Conservation (phyloP, 148 eudicot genomes). For the Spergularia bocconei region DNA sequence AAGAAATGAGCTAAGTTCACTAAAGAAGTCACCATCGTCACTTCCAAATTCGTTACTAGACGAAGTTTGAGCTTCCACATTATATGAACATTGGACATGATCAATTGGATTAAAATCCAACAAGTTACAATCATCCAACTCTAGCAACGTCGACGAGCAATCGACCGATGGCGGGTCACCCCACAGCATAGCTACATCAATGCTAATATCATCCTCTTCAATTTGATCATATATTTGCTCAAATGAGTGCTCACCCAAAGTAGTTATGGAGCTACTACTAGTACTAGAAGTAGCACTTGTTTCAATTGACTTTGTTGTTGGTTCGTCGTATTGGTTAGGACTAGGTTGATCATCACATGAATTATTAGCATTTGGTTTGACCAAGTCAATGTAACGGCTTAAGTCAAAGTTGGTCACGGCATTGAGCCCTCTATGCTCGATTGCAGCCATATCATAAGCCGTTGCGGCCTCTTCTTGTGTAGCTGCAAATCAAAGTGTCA, state of each 20-base stretch:
- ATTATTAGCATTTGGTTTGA: slow-evolving; percentile 44
- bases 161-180: neutral
- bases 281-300: slow-evolving; percentile 12
- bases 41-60: slow-evolving; percentile 10
- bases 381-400: slow-evolving; percentile 63
- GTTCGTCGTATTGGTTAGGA: slow-evolving; percentile 5
- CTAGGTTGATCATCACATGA: slow-evolving; percentile 22
- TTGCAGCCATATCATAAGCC: slow-evolving; percentile 82
- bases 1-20: slow-evolving; percentile 32
- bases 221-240: slow-evolving; percentile 15
- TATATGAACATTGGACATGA: neutral
- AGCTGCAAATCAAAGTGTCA: slow-evolving; percentile 34
- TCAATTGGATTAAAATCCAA: neutral
- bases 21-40: slow-evolving; percentile 23
- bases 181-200: slow-evolving; percentile 22
- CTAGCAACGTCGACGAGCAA: slow-evolving; percentile 17
- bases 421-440: slow-evolving; percentile 68
- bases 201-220: slow-evolving; percentile 15
- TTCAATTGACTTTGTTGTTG: slow-evolving; percentile 9
- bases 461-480: slow-evolving; percentile 90
- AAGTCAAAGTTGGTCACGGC: slow-evolving; percentile 84
- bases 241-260: neutral
- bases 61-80: slow-evolving; percentile 9
- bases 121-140: slow-evolving; percentile 11
- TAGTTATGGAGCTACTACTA: slow-evolving; percentile 10